Percentiles rank a stretch among this genome's conserved stretches.
These are phyloP conservation scores for Nepenthes alata DNA, from an alignment of 179 eudicot genomes.

Conservation along the genomic window DNA sequence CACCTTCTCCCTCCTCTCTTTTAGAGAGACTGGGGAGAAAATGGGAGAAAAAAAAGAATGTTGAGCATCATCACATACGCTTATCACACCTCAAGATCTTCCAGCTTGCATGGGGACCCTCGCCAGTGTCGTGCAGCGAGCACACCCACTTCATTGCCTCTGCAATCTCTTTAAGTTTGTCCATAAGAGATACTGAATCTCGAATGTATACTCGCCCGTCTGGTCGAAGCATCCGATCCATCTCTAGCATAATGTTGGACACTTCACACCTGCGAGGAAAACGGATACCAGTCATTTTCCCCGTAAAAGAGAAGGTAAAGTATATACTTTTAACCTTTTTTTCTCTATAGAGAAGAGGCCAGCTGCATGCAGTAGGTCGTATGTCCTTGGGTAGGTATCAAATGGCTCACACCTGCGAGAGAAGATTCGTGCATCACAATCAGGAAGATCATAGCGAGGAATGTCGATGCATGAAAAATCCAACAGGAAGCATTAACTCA, in stretches of 20 bases:
- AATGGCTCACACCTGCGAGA: conserved; percentile 62
- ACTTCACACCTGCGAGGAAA: conserved; percentile 36
- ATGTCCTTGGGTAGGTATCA: conserved; percentile 65
- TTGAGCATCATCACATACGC: conserved; percentile 17
- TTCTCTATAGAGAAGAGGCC: conserved; percentile 50
- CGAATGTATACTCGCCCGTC: conserved; percentile 47
- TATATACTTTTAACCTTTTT: conserved; percentile 25
- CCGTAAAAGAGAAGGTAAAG: neutral
- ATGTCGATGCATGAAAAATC: too few relatives aligned
- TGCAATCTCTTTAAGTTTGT: conserved; percentile 39
- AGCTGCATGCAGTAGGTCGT: conserved; percentile 49
- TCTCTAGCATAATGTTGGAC: conserved; percentile 54
- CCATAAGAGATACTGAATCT: conserved; percentile 33
- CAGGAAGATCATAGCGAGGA: too few relatives aligned
- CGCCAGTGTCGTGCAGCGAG: conserved; percentile 34
- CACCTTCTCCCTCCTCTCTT: too few relatives aligned
- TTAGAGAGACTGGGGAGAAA: too few relatives aligned
- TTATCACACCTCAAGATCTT: conserved; percentile 49
- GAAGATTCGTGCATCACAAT: neutral
- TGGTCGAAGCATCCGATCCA: conserved; percentile 62
- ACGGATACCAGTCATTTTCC: neutral
- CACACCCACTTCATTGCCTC: conserved; percentile 47
- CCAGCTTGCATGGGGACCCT: conserved; percentile 61
- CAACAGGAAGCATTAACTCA: too few relatives aligned
- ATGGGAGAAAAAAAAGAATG: too few relatives aligned